Evolutionary conservation across 2,329 filamentous ascomycete species (phyloP).

Genomic region (Clarireedia hainanense): DNA sequence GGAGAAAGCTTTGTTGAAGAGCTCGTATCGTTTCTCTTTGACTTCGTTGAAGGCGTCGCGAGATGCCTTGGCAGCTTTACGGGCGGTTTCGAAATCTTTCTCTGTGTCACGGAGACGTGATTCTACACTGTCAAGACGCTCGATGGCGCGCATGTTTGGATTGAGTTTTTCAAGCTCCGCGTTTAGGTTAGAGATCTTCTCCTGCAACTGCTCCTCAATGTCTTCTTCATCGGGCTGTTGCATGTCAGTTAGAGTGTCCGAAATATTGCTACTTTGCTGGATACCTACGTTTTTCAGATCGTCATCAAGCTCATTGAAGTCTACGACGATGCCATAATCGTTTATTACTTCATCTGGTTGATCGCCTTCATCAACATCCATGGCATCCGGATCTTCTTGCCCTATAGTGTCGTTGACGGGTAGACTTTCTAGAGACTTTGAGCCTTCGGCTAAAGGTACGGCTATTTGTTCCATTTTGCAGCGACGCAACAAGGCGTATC

Average conservation of each 20-base stretch:
- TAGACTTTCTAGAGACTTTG: constrained; percentile 65
- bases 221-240: constrained; percentile 58
- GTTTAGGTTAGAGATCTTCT: constrained; percentile 67
- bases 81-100: constrained; percentile 81
- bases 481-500: constrained; percentile 76
- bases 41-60: constrained; percentile 79
- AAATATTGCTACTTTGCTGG: constrained; percentile 24
- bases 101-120: constrained; percentile 75
- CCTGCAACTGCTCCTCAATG: constrained; percentile 67
- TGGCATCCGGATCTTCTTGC: constrained; percentile 73
- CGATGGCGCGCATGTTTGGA: constrained; percentile 92
- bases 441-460: constrained; percentile 69
- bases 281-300: constrained; percentile 69
- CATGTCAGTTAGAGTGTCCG: constrained; percentile 12
- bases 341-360: constrained; percentile 63
- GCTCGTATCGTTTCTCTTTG: constrained; percentile 73
- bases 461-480: constrained; percentile 93
- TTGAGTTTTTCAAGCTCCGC: constrained; percentile 87
- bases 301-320: constrained; percentile 75
- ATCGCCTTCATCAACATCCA: constrained; percentile 78
- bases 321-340: constrained; percentile 84
- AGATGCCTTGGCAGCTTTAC: constrained; percentile 62
- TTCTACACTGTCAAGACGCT: constrained; percentile 81
- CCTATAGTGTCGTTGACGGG: constrained; percentile 80
- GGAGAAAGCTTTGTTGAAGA: constrained; percentile 91